Evolutionary conservation across 2,329 filamentous ascomycete species (phyloP).

Genomic region (Phialocephala sp.): DNA sequence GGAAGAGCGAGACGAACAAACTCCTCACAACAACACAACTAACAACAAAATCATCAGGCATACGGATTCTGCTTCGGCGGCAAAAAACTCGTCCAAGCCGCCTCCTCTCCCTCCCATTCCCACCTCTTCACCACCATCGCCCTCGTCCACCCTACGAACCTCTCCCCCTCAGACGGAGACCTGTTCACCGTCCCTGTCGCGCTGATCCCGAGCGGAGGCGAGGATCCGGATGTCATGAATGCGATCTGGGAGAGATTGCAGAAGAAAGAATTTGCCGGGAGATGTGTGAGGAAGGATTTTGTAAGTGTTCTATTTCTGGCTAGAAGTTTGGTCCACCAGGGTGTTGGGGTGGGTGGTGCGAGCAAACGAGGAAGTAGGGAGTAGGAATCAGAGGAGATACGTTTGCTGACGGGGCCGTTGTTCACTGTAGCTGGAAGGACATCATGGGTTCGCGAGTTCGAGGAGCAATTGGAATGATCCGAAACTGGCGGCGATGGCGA

Average conservation of each 20-base stretch:
- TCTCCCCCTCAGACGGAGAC: conserved; percentile 5
- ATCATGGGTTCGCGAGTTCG: conserved; percentile 17
- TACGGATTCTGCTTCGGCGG: conserved; percentile 3
- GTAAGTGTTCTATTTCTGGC: conserved; percentile 13
- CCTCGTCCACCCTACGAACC: conserved; percentile 11
- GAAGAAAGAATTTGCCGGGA: conserved; percentile 15
- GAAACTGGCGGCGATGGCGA: conserved; percentile 11
- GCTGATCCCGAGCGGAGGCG: conserved; percentile 20
- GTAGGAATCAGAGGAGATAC: background rate
- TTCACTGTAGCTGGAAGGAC: conserved; percentile 11
- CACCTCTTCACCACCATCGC: conserved; percentile 12
- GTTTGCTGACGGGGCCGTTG: background rate
- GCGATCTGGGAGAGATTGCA: conserved; percentile 11
- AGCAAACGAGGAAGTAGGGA: too few species aligned
- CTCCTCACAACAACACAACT: too few species aligned
- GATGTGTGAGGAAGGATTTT: conserved; percentile 16
- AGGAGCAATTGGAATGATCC: conserved; percentile 17
- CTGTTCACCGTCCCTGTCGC: conserved; percentile 16
- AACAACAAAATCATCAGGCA: too few species aligned
- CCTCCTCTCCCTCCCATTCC: background rate
- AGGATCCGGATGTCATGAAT: conserved; percentile 18
- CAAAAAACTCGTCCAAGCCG: background rate
- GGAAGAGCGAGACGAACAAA: too few species aligned
- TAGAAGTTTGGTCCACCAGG: too few species aligned
- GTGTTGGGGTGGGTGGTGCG: too few species aligned